Evolutionary conservation across 768 basidiomycete species (phyloP).

Genomic region (Cyclocybe aegerita): DNA sequence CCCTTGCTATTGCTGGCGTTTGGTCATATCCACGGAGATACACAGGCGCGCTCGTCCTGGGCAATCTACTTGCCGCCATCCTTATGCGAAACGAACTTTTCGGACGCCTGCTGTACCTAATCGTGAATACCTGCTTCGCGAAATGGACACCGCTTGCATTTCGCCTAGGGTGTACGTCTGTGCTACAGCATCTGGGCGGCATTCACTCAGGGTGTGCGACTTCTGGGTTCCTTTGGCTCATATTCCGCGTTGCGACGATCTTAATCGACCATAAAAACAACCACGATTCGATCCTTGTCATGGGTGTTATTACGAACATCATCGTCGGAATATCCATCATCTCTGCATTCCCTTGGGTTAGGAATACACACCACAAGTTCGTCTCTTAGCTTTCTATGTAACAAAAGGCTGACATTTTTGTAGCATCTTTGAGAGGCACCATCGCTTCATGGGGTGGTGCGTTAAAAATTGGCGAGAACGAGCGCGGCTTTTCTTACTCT

Average conservation of each 20-base stretch:
- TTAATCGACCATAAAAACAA: conserved; percentile 50
- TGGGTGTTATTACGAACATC: conserved; percentile 63
- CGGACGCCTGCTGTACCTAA: conserved; percentile 69
- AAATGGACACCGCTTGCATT: conserved; percentile 57
- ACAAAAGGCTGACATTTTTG: background rate
- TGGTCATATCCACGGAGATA: conserved; percentile 70
- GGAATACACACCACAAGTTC: conserved; percentile 82
- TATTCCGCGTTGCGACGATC: conserved; percentile 57
- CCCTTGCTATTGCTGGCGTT: conserved; percentile 57
- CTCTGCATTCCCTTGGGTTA: conserved; percentile 76
- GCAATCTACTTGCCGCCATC: conserved; percentile 71
- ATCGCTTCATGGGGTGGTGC: conserved; percentile 81
- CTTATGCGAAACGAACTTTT: conserved; percentile 83
- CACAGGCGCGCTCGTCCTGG: conserved; percentile 71
- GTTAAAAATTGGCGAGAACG: conserved; percentile 16
- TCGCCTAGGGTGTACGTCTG: conserved; percentile 70
- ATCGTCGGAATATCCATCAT: conserved; percentile 58
- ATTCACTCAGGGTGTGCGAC: conserved; percentile 83
- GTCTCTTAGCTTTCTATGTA: conserved; percentile 13
- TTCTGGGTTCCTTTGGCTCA: conserved; percentile 73
- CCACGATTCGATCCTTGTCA: conserved; percentile 53
- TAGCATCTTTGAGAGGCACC: conserved; percentile 79
- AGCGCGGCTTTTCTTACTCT: background rate
- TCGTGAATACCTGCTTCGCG: conserved; percentile 75
- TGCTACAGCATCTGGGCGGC: conserved; percentile 77